Base-by-base conservation (phyloP, 345 rosid genomes). In the Moricandia arvensis region DNA sequence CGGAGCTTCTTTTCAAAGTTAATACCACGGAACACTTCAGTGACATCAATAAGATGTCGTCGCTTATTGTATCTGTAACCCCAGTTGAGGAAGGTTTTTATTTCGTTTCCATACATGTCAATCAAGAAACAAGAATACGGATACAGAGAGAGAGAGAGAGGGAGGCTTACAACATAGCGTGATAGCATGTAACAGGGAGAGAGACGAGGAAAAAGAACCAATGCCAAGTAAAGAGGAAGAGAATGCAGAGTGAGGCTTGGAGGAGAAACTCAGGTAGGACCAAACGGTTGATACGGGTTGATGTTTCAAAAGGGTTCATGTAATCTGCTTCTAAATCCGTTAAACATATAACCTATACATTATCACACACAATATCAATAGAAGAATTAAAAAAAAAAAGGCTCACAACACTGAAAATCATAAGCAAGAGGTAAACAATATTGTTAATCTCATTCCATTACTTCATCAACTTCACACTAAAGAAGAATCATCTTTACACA, bases 241-340 rank as follows among this genome's bases (percentile, higher is more conserved):
- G 83, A 79, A 73, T 10, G 67, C 87, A 80, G 71, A 91, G 83
- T 2, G 80, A 68, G 33, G 84, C 93, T 83, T 94, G 96, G 63
- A 91, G 67, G 60, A 81, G 72, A 73, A 88, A 90, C 77, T 93
- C 97, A 2, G 91, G 93, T 57, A 88, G n/a, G 57, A 93, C 83
- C 81, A 88, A 82, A 37, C 66, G 59, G 75, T 93, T 93, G 72
- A 93, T 82, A 41, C 76, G 81, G 38, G 89, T 72, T 55, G 90
- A 66, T 0, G 97, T 88, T 68, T 91, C 97, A 10, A 84, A 91
- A 41, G 90, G 90, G 76, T 87, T 90, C 69, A 94, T 17, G 75
- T 86, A 79, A 81, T 94, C 97, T 12, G 85, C 96, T 81, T 94
- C 97, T 83, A 94, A 83, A 83, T 94, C 98, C 30, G 96, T 85